Evolutionary conservation across 1,284 basidiomycete genomes (phyloP), one percentile per base, ranked within the genome.

Genomic region (Boletus holoroseus): DNA sequence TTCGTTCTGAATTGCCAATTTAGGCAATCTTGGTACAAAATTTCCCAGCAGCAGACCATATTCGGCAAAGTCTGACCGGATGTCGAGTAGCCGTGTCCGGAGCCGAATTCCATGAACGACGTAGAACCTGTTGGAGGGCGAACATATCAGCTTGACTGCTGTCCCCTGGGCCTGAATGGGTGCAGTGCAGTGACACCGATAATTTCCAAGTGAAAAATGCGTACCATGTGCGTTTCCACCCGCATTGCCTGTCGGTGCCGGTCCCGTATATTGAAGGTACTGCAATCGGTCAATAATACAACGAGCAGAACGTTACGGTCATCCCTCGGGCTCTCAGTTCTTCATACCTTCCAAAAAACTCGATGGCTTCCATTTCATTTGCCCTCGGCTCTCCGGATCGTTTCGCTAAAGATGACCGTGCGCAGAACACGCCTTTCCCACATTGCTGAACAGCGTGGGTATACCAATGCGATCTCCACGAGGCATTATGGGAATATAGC

Each of bases 121-220:
- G n/a, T n/a, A 22, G 7, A 46, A 24, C 20, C 35, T 47, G 49
- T 15, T 50, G 35, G 36, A 46, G 32, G 22, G 28, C 22, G 7
- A 47, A 43, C 51, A 54, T 53, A 47, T 31, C 18, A 31, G 8
- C 50, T 49, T 45, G 47, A 34, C 46, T 37, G 45, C n/a, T 47
- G 18, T 49, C 40, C 52, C 50, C 40, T 44, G 49, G 42, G 31
- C 49, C 22, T 42, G 49, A 38, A 45, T 49, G 36, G n/a, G 61
- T 64, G 57, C 63, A 39, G 50, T 64, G 67, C 55, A 24, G 35
- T 60, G 57, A 62, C 59, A 54, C 44, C 28, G 43, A 42, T 36
- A 28, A 46, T 49, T 51, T 38, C 44, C 26, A 49, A 36, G 43
- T 22, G 1, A 32, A 52, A 49, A 52, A 40, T 7, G 48, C 51